Base-by-base conservation (phyloP, 805 yeast genomes). In the Tetrapisispora fleetii region DNA sequence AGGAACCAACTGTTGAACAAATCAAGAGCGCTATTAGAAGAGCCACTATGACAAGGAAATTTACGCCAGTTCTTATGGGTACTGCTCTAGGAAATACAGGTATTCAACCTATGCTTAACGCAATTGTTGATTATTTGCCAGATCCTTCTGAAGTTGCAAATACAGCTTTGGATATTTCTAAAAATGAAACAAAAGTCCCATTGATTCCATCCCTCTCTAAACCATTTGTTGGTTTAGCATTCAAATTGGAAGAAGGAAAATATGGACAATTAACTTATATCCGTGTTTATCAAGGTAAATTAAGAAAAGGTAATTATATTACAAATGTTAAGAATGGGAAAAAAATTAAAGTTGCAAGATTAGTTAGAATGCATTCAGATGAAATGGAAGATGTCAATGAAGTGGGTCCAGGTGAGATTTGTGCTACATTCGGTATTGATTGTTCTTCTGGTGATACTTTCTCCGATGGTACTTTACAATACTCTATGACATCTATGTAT, bases 61-160 rank as follows among this genome's bases (percentile, higher is more conserved):
- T 93, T 74, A 88, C 98, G 14, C 99, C 99, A n/a, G 98, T 93
- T n/a, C 74, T 91, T 55, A 93, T 93, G 97, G 99, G 99, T 21
- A 88, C 97, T 45, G 99, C 99, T 18, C 76, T 93, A 54, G 99
- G 98, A 50, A 93, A 93, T 72, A 86, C 83, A 56, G 96, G 97
- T 68, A 77, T 93, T 55, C 99, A 93, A 73, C 90, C 90, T 21
- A 96, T 91, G 36, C 75, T 93, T 58, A 97, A 93, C 67, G 93
- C 97, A 38, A 95, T 93, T 51, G 91, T 91, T 55, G 97, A 91
- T 66, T 93, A 81, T 69, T 77, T 93, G 60, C 99, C 99, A 42
- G 82, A 91, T 66, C 99, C 99, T 48, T 80, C 93, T 52, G 96
- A 93, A 69, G 82, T 93, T 48, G 73, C 87, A 60, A 93, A 93